Base-by-base conservation (phyloP, 176 grass and related monocot genomes). In the Tillandsia fasciculata region DNA sequence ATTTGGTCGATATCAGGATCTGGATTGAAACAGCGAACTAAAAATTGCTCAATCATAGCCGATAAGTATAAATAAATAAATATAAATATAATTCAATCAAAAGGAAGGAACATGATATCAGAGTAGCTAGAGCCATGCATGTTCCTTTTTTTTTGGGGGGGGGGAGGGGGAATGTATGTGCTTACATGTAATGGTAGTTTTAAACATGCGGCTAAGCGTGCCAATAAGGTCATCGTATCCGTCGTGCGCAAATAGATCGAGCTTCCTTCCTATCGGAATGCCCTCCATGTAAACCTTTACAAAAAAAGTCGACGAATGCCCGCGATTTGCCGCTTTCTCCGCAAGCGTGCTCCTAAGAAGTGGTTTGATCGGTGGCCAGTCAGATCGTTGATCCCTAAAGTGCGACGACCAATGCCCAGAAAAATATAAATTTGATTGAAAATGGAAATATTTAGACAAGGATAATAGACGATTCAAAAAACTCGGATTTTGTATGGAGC, bases 271-370 rank as follows among this genome's bases (percentile, higher is more conserved):
- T 22, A 91, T 91, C 26, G 81, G 81, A 57, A 91, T 51, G 10
- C 88, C 84, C 74, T 91, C 88, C 88, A 87, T 91, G 26, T 91
- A 91, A 50, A 91, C 88, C 75, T 91, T 91, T 11, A 91, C 81
- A 2, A 84, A 87, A 58, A 87, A 58, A 63, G 78, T 76, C 10
- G 15, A 2, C 18, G 64, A 52, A 3, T 29, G 68, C 20, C 13
- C 24, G 20, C 53, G 76, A 64, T 53, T 10, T 51, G 26, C 58
- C 51, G 26, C 58, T 5, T 82, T 81, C 1, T 76, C 64, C 6
- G 53, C 67, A 6, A 87, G 64, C 51, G 84, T 64, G 48, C 78
- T 91, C 78, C 84, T 84, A n/a, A 91, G 80, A 76, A 91, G 83
- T 0, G 78, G 71, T 53, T 87, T 87, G 84, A 87, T 87, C 26